Evolutionary conservation across 495 filamentous ascomycete genomes (phyloP).

Genomic region (Pseudotulostoma volvatum): DNA sequence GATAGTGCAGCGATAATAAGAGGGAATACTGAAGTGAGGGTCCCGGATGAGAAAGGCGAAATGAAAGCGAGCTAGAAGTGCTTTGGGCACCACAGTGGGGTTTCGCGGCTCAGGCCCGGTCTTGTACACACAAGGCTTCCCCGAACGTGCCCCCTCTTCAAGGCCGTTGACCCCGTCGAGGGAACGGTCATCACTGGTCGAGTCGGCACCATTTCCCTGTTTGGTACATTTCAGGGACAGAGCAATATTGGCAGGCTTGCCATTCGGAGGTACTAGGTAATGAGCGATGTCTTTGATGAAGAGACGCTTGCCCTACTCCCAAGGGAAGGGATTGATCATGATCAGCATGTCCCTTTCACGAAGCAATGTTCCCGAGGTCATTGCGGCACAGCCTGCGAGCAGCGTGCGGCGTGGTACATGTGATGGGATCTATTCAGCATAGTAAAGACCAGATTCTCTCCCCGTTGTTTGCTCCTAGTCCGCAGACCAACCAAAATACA

Average conservation of each 20-base stretch:
- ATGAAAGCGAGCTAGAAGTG: slow-evolving; percentile 57
- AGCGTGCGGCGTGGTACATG: no score
- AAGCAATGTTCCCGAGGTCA: no score
- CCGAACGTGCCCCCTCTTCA: slow-evolving; percentile 4
- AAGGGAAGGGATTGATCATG: no score
- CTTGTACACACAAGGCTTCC: slow-evolving; percentile 37
- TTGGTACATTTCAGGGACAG: slow-evolving; percentile 51
- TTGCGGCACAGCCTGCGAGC: no score
- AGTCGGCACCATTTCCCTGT: slow-evolving; percentile 42
- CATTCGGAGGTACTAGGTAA: slow-evolving; percentile 65
- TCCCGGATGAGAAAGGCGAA: slow-evolving; percentile 97
- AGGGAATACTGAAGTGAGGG: slow-evolving; percentile 71
- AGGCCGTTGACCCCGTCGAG: slow-evolving; percentile 4
- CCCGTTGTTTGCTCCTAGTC: background rate
- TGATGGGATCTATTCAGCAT: no score
- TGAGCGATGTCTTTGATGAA: slow-evolving; percentile 97
- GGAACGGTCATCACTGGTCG: no score
- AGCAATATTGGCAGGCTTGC: slow-evolving; percentile 49
- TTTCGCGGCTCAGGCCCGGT: slow-evolving; percentile 46
- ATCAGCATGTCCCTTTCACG: no score
- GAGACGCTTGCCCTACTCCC: slow-evolving; percentile 49
- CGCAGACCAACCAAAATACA: slow-evolving; percentile 1
- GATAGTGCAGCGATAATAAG: slow-evolving; percentile 89
- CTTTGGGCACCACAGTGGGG: slow-evolving; percentile 65
- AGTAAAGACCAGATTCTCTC: no score